Conservation (phyloP, 345 rosid genomes). For the Melaleuca quinquenervia region DNA sequence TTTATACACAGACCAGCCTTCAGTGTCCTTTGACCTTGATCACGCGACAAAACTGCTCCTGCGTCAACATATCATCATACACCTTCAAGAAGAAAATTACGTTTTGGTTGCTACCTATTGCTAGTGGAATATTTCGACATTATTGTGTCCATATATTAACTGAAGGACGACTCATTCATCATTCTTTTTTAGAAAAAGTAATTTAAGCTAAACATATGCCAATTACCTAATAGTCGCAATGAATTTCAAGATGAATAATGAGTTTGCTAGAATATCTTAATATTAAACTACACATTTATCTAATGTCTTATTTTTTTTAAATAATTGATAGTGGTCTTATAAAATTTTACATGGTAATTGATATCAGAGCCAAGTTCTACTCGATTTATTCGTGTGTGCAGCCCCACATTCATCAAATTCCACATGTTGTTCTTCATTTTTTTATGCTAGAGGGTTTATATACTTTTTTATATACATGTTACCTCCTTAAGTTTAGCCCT, state of each 20-base stretch:
- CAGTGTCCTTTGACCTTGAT: not conserved
- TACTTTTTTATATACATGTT: not conserved
- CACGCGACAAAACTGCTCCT: not conserved
- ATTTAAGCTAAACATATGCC: not conserved
- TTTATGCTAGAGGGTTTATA: not conserved
- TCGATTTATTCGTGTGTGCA: fast-evolving
- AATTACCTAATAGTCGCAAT: not conserved
- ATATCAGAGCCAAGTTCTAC: not conserved
- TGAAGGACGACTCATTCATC: not conserved
- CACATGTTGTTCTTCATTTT: not conserved
- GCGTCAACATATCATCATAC: not conserved
- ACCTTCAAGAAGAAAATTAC: not conserved
- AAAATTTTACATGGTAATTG: not conserved
- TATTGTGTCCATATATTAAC: not conserved
- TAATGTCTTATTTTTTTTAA: not conserved
- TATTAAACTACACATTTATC: not conserved
- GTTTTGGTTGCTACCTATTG: not conserved
- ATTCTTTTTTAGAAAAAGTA: not conserved
- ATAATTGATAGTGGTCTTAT: not conserved
- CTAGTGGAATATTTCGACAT: not conserved
- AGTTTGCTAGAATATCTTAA: not conserved
- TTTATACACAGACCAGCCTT: not conserved
- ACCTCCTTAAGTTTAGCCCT: not conserved
- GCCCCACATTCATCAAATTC: not conserved
- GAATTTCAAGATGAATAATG: not conserved